These are phyloP conservation scores for Rhizodiscina lignyota DNA, from an alignment of 495 filamentous ascomycete species.

Conservation along the genomic window DNA sequence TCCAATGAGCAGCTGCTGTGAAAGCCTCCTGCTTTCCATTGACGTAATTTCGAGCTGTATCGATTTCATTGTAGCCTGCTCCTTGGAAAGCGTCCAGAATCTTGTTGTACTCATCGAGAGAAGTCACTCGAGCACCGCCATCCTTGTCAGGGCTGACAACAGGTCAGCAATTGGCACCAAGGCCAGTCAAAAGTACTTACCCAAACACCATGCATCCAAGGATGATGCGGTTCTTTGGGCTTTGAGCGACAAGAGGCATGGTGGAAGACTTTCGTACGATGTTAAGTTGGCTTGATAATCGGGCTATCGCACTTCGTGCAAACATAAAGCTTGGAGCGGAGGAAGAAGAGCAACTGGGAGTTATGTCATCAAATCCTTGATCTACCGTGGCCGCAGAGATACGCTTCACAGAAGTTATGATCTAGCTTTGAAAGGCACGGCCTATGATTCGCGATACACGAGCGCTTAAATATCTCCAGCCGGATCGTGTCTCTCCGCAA, in stretches of 20 bases:
- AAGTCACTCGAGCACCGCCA: slow-evolving; percentile 15
- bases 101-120: slow-evolving; percentile 20
- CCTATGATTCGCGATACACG: no score
- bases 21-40: slow-evolving; percentile 67
- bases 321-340: not conserved
- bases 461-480: no score
- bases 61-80: slow-evolving; percentile 38
- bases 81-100: slow-evolving; percentile 36
- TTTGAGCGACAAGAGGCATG: slow-evolving; percentile 1
- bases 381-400: not conserved
- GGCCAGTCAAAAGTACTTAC: not conserved
- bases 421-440: no score
- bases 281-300: not conserved
- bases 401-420: no score
- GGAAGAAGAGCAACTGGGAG: slow-evolving; percentile 2
- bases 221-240: not conserved
- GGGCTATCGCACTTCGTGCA: not conserved
- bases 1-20: slow-evolving; percentile 60
- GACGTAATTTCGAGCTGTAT: slow-evolving; percentile 53
- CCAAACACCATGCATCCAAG: not conserved
- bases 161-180: not conserved
- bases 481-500: no score
- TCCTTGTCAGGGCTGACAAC: not conserved
- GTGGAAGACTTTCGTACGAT: not conserved
- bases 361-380: not conserved